phyloP scores from a whole-genome alignment of 148 eudicot genomes.

The Vaccinium vitisidaea region DNA sequence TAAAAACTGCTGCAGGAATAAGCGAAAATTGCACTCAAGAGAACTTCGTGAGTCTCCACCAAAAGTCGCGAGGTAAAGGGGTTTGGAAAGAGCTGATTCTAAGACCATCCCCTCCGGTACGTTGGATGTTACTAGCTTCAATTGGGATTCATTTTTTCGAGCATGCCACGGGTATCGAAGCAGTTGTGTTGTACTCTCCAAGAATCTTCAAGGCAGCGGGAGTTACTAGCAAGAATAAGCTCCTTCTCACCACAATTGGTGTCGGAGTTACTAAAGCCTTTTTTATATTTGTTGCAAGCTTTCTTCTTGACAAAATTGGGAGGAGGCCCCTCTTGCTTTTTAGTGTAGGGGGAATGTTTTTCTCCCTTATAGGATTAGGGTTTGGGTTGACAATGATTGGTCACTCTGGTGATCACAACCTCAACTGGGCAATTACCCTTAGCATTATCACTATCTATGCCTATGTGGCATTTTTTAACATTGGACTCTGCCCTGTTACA shows the following conservation, averaged over 20 bases:
- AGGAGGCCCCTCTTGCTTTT: constrained; percentile 53
- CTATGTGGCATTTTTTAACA: constrained; percentile 55
- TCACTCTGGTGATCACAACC: constrained; percentile 19
- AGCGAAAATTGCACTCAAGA: constrained; percentile 19
- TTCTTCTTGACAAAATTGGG: constrained; percentile 56
- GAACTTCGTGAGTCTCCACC: constrained; percentile 14
- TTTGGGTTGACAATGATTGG: constrained; percentile 36
- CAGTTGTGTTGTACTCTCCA: constrained; percentile 69
- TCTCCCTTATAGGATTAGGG: constrained; percentile 41
- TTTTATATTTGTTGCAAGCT: constrained; percentile 36
- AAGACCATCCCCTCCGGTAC: constrained; percentile 46
- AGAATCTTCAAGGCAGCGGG: constrained; percentile 73
- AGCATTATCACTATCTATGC: constrained; percentile 40
- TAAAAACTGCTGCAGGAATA: constrained; percentile 32
- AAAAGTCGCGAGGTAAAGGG: constrained; percentile 15
- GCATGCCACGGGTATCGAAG: constrained; percentile 74
- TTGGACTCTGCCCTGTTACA: constrained; percentile 65
- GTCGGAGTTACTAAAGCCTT: constrained; percentile 50
- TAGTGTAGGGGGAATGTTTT: constrained; percentile 45
- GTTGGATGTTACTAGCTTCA: constrained; percentile 56
- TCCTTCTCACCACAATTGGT: constrained; percentile 56
- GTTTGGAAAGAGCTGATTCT: constrained; percentile 57
- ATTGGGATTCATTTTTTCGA: constrained; percentile 80
- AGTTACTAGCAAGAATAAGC: constrained; percentile 31
- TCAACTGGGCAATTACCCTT: constrained; percentile 50